Conservation (phyloP, 2,329 filamentous ascomycete genomes). For the Pseudocercospora macadamiae region DNA sequence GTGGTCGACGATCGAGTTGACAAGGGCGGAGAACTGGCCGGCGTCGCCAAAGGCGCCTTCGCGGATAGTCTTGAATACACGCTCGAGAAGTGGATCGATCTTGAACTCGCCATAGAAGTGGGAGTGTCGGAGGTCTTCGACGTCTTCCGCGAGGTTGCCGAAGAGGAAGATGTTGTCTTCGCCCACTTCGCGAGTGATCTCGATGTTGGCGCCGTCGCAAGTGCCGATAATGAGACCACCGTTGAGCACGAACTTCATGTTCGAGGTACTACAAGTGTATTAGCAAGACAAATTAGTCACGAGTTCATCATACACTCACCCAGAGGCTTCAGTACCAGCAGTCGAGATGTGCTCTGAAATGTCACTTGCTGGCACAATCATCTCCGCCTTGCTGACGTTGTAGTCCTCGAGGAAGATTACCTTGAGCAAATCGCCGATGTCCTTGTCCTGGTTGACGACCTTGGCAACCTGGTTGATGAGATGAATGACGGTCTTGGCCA, state of each 20-base stretch:
- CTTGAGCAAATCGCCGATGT: constrained; percentile 92
- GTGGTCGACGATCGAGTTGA: constrained; percentile 84
- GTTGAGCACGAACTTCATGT: constrained; percentile 99
- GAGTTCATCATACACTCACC: constrained; percentile 8
- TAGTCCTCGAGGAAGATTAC: constrained; percentile 98
- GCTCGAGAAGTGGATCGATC: constrained; percentile 74
- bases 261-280: constrained; percentile 68
- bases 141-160: constrained; percentile 91
- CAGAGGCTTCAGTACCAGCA: constrained; percentile 84
- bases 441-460: constrained; percentile 88
- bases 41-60: constrained; percentile 78
- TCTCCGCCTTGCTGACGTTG: constrained; percentile 99
- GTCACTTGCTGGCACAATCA: constrained; percentile 91
- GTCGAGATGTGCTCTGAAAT: constrained; percentile 99
- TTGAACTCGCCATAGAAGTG: constrained; percentile 82
- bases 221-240: constrained; percentile 97
- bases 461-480: constrained; percentile 88
- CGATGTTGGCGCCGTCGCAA: constrained; percentile 92
- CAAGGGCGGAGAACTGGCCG: constrained; percentile 76
- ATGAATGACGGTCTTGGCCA: constrained; percentile 95
- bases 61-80: constrained; percentile 84
- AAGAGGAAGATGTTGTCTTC: constrained; percentile 99
- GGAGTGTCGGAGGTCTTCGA: constrained; percentile 89
- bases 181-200: constrained; percentile 93
- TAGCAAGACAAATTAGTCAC: neutral